Conservation (phyloP, 768 basidiomycete genomes). For the Nidula microcarpa region DNA sequence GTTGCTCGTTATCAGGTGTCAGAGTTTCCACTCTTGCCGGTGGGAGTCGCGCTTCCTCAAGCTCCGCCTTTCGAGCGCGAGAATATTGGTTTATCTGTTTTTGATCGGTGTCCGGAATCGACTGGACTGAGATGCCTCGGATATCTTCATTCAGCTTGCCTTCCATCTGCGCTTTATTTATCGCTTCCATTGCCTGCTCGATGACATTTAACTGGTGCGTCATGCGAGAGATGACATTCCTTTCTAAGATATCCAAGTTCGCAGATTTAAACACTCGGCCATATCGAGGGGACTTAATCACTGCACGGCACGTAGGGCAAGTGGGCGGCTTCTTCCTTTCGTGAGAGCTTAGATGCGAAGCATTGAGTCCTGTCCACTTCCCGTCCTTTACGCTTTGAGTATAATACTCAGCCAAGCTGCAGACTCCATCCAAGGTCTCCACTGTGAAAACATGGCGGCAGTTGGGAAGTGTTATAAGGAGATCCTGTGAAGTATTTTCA, state of each 20-base stretch:
- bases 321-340: conserved; percentile 36
- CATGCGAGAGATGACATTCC: conserved; percentile 54
- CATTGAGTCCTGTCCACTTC: conserved; percentile 38
- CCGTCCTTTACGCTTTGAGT: conserved; percentile 23
- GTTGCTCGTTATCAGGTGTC: conserved; percentile 9
- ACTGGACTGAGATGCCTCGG: background rate
- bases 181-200: conserved; percentile 18
- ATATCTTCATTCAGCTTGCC: background rate
- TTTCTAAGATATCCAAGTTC: conserved; percentile 61
- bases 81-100: background rate
- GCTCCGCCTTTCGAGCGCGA: conserved; percentile 1
- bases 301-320: conserved; percentile 60
- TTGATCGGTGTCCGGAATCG: background rate
- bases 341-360: conserved; percentile 33
- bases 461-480: conserved; percentile 56
- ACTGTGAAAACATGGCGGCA: conserved; percentile 70
- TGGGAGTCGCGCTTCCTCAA: conserved; percentile 7
- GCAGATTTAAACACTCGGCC: conserved; percentile 61
- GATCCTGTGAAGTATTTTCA: conserved; percentile 31
- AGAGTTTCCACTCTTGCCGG: conserved; percentile 2
- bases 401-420: conserved; percentile 51
- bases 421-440: conserved; percentile 65
- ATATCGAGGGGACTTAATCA: conserved; percentile 58
- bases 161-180: conserved; percentile 21
- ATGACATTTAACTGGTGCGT: conserved; percentile 34